phyloP scores from a whole-genome alignment of 768 basidiomycete species.

The Mycena crocata region DNA sequence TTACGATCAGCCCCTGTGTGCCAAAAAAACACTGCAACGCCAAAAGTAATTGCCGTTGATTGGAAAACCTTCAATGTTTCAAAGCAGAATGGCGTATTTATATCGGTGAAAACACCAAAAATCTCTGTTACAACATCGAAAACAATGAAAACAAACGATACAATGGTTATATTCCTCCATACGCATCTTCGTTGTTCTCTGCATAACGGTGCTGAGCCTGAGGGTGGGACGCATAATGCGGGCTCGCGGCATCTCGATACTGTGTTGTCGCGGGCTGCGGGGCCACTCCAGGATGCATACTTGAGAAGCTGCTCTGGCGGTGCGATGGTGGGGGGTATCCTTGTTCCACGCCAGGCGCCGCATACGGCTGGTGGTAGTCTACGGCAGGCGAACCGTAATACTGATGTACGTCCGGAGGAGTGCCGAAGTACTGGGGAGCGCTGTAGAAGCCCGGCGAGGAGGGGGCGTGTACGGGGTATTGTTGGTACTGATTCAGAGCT shows the following conservation, averaged over 20 bases:
- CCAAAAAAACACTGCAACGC: no score
- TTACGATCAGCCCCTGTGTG: no score
- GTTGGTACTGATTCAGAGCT: not conserved
- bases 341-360: not conserved
- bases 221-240: no score
- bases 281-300: not conserved
- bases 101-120: no score
- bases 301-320: not conserved
- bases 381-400: not conserved
- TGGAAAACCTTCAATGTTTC: no score
- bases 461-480: not conserved
- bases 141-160: no score
- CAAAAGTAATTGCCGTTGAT: no score
- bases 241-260: no score
- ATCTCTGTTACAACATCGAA: no score
- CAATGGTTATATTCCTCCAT: conserved; percentile 19
- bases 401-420: no score
- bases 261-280: no score
- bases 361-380: not conserved
- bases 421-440: not conserved
- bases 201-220: not conserved
- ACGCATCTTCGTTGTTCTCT: conserved; percentile 13
- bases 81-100: no score
- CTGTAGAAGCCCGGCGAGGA: conserved; percentile 3
- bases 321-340: conserved; percentile 13